These are phyloP conservation scores for Taiozyma sp. DNA, from an alignment of 1,139 yeast genomes.

Conservation along the genomic window DNA sequence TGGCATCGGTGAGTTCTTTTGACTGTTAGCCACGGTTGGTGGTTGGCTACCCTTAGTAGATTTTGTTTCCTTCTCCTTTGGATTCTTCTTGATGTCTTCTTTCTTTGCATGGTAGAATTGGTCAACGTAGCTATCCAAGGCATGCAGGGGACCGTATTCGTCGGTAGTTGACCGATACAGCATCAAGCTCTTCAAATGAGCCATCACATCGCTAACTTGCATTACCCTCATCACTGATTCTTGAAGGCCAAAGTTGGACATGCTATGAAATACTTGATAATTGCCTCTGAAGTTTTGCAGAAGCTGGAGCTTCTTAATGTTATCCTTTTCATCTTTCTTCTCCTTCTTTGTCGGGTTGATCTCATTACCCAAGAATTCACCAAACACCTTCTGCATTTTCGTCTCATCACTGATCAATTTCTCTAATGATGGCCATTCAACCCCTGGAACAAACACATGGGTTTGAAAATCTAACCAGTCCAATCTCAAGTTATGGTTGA, in stretches of 20 bases:
- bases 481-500: conserved; percentile 58
- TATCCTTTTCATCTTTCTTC: conserved; percentile 29
- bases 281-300: conserved; percentile 28
- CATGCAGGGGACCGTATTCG: conserved; percentile 52
- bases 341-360: conserved; percentile 20
- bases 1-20: conserved; percentile 2
- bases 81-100: conserved; percentile 1
- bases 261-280: conserved; percentile 35
- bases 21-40: conserved; percentile 1
- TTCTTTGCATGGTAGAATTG: conserved; percentile 11
- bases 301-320: conserved; percentile 24
- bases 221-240: conserved; percentile 61
- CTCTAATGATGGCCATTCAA: conserved; percentile 38
- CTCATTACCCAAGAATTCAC: conserved; percentile 1
- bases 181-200: conserved; percentile 62
- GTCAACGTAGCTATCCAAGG: conserved; percentile 49
- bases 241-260: conserved; percentile 57
- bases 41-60: conserved; percentile 1
- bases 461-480: conserved; percentile 69
- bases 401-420: conserved; percentile 24
- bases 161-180: conserved; percentile 42
- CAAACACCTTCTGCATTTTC: conserved; percentile 17
- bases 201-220: conserved; percentile 76
- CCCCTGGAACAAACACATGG: conserved; percentile 39
- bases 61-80: background rate